phyloP scores from a whole-genome alignment of 768 basidiomycete species.

The Russula vinacea region DNA sequence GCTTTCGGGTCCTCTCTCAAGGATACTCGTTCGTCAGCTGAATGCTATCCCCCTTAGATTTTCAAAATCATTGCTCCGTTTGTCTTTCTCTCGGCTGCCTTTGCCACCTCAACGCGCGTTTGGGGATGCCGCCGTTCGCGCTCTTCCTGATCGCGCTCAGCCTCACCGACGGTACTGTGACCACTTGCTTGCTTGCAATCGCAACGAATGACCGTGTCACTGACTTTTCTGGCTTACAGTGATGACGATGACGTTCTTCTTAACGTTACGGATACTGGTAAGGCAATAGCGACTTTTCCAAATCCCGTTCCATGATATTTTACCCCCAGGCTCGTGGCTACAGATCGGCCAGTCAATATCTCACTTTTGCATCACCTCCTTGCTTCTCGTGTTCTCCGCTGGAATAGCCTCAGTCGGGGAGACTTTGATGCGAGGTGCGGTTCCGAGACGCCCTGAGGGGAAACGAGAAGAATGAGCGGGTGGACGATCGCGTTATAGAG shows the following conservation, averaged over 20 bases:
- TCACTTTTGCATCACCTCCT: conserved; percentile 81
- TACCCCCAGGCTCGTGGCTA: conserved; percentile 67
- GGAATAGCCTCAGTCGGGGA: conserved; percentile 74
- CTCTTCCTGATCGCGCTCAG: conserved; percentile 74
- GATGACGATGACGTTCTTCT: conserved; percentile 83
- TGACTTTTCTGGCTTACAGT: conserved; percentile 39
- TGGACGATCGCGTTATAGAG: neutral
- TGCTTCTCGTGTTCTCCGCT: conserved; percentile 75
- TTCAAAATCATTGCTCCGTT: conserved; percentile 85
- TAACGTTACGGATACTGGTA: conserved; percentile 77
- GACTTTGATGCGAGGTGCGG: conserved; percentile 51
- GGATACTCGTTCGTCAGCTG: neutral
- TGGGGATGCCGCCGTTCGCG: conserved; percentile 74
- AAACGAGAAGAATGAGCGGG: neutral
- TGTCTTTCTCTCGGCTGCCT: conserved; percentile 65
- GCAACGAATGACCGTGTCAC: conserved; percentile 3
- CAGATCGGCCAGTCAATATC: conserved; percentile 87
- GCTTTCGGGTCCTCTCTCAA: conserved; percentile 19
- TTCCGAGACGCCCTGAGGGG: neutral
- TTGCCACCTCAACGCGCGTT: conserved; percentile 66
- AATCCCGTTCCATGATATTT: neutral
- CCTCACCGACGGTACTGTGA: conserved; percentile 58
- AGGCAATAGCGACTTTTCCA: conserved; percentile 21
- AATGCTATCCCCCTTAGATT: conserved; percentile 42
- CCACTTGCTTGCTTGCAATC: neutral